Evolutionary conservation across 768 basidiomycete species (phyloP).

Genomic region (Boletus speciosus): DNA sequence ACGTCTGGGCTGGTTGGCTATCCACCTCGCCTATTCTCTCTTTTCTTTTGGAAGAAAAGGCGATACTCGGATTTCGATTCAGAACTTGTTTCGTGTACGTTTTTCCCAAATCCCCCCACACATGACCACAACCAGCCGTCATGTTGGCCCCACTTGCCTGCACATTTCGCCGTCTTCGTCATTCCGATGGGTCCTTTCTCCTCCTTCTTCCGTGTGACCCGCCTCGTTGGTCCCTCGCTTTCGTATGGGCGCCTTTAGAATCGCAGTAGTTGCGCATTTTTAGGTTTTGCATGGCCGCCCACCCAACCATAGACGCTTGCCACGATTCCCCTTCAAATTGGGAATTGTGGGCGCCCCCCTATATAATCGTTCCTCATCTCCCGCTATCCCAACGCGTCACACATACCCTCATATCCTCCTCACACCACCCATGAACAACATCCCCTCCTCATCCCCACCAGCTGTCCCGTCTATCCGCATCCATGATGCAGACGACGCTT

Average conservation of each 20-base stretch:
- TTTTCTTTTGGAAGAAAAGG: conserved; percentile 1
- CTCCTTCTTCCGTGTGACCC: neutral
- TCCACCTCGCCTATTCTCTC: neutral
- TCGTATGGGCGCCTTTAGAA: conserved; percentile 10
- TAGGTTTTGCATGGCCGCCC: conserved; percentile 1
- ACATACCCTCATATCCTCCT: conserved; percentile 1
- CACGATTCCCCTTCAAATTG: conserved; percentile 3
- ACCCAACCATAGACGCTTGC: conserved; percentile 7
- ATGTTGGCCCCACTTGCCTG: neutral
- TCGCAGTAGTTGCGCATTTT: neutral
- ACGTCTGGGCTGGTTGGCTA: neutral
- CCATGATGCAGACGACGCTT: conserved; percentile 4
- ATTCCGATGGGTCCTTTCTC: neutral
- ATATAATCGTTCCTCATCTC: conserved; percentile 17
- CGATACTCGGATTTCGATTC: conserved; percentile 11
- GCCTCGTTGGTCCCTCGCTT: neutral
- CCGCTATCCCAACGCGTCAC: conserved; percentile 7
- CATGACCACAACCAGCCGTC: neutral
- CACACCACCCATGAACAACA: conserved; percentile 9
- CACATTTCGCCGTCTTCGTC: conserved; percentile 1
- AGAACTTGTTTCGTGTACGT: neutral
- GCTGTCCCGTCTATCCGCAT: conserved; percentile 21
- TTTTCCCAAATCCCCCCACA: neutral
- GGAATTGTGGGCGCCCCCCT: conserved; percentile 8
- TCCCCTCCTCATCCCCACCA: neutral